These are phyloP conservation scores for Sclerotinia spermophila DNA, from an alignment of 2,329 filamentous ascomycete genomes.

Conservation along the genomic window DNA sequence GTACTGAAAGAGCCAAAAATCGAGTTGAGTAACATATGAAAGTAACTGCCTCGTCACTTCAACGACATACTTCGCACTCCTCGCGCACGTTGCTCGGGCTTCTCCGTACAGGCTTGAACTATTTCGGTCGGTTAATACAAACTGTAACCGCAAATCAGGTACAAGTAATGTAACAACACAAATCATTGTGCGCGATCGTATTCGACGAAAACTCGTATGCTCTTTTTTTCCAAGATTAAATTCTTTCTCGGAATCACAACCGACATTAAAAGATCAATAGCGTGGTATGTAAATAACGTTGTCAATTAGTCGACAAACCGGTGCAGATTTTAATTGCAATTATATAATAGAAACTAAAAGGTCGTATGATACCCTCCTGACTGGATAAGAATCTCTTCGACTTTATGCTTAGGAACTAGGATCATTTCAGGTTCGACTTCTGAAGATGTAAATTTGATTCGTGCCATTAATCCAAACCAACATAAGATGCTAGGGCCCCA, in stretches of 20 bases:
- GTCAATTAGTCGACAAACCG: not conserved
- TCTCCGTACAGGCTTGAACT: not conserved
- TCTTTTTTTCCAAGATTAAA: constrained; percentile 2
- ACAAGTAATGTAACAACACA: not conserved
- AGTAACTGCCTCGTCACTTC: not conserved
- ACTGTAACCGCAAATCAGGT: not conserved
- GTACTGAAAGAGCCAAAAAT: not conserved
- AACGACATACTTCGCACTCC: not conserved
- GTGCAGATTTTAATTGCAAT: not conserved
- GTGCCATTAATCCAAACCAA: not conserved
- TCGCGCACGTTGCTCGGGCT: not conserved
- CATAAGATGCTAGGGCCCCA: not conserved
- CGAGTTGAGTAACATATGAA: not conserved
- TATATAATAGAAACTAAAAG: constrained; percentile 8
- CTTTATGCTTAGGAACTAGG: not conserved
- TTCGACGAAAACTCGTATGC: not conserved
- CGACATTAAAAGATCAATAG: not conserved
- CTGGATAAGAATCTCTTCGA: not conserved
- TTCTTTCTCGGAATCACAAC: not conserved
- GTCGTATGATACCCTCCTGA: not conserved
- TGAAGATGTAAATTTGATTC: not conserved
- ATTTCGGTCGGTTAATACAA: not conserved
- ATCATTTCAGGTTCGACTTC: not conserved
- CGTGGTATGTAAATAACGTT: not conserved
- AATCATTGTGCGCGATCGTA: not conserved